Percentiles rank a stretch among this genome's conserved stretches.
phyloP scores from a whole-genome alignment of 306 rosid genomes.

The Cucumis sativus region Cucumber_9930_V3 NC_026659.2:5501501-5502000 shows the following conservation, averaged over 20 bases:
- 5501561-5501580: background rate
- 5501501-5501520: background rate
- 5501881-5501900: background rate
- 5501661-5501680: background rate
- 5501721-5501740: background rate
- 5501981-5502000: background rate
- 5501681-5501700: background rate
- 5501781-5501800: background rate
- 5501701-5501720: background rate
- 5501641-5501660: background rate
- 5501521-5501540: background rate
- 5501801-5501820: background rate
- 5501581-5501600: background rate
- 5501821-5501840: background rate
- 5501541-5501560: background rate
- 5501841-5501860: background rate
- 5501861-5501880: no score
- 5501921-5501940: conserved; percentile 1
- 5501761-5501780: background rate
- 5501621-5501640: no score
- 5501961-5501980: background rate
- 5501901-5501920: conserved; percentile 3
- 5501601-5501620: background rate
- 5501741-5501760: background rate
- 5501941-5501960: background rate